phyloP scores from a whole-genome alignment of 768 basidiomycete species.

The Wakefieldia striispora region DNA sequence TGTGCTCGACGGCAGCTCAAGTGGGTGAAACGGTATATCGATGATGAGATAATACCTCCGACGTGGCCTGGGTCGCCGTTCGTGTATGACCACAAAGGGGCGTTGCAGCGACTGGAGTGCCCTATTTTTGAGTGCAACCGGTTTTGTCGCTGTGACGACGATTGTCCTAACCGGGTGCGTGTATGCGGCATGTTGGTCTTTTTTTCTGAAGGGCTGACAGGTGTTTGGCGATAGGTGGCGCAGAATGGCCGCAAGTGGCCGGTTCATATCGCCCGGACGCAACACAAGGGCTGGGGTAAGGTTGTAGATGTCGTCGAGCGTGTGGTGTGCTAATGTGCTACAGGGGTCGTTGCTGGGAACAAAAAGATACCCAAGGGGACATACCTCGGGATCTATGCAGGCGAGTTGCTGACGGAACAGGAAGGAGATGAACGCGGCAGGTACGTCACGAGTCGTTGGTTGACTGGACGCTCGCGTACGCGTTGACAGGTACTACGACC shows the following conservation, averaged over 20 bases:
- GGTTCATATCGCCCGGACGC: constrained; percentile 68
- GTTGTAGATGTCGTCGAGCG: background rate
- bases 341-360: constrained; percentile 69
- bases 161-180: constrained; percentile 75
- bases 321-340: background rate
- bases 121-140: constrained; percentile 89
- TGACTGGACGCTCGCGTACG: too few species aligned
- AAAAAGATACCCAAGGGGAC: constrained; percentile 66
- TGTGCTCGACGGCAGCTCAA: constrained; percentile 60
- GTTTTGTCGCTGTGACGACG: constrained; percentile 74
- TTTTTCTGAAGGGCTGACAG: background rate
- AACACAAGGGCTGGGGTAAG: constrained; percentile 83
- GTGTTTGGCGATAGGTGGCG: constrained; percentile 56
- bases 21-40: constrained; percentile 29
- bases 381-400: constrained; percentile 83
- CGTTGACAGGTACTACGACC: constrained; percentile 61
- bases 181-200: background rate
- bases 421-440: constrained; percentile 66
- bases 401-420: constrained; percentile 71
- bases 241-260: constrained; percentile 70
- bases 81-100: constrained; percentile 62
- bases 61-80: constrained; percentile 52
- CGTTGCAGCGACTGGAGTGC: constrained; percentile 45
- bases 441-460: constrained; percentile 39
- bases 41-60: constrained; percentile 17